phyloP scores from a whole-genome alignment of 2,329 filamentous ascomycete species.

The Dothistroma pini region DNA sequence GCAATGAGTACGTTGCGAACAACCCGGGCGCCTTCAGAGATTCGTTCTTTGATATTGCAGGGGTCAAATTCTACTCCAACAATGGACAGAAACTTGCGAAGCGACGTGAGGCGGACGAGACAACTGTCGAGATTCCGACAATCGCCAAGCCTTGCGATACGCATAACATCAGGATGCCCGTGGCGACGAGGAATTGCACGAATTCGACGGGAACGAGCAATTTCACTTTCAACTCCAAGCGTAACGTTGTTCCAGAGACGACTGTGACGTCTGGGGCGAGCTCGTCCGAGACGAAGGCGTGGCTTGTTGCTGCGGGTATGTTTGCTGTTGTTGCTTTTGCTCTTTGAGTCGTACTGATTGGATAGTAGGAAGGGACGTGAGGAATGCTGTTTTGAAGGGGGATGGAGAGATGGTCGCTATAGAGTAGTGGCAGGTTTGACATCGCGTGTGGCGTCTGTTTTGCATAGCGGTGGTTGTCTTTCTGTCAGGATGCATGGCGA shows the following conservation, averaged over 20 bases:
- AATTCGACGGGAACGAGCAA: background rate
- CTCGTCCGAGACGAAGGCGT: background rate
- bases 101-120: background rate
- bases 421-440: no score
- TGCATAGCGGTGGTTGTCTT: no score
- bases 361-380: background rate
- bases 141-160: background rate
- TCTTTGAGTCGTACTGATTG: background rate
- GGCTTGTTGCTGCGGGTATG: background rate
- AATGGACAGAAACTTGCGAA: conserved; percentile 11
- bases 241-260: background rate
- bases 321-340: background rate
- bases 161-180: background rate
- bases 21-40: conserved; percentile 68
- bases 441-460: no score
- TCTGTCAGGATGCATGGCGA: no score
- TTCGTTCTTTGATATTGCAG: conserved; percentile 74
- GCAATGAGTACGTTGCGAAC: conserved; percentile 66
- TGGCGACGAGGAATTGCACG: no score
- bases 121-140: background rate
- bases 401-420: no score
- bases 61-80: conserved; percentile 57
- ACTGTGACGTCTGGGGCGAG: background rate
- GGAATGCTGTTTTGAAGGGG: background rate
- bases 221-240: background rate